These are phyloP conservation scores for Solanum etuberosum DNA, from an alignment of 257 asterid species.

Conservation along the genomic window DNA sequence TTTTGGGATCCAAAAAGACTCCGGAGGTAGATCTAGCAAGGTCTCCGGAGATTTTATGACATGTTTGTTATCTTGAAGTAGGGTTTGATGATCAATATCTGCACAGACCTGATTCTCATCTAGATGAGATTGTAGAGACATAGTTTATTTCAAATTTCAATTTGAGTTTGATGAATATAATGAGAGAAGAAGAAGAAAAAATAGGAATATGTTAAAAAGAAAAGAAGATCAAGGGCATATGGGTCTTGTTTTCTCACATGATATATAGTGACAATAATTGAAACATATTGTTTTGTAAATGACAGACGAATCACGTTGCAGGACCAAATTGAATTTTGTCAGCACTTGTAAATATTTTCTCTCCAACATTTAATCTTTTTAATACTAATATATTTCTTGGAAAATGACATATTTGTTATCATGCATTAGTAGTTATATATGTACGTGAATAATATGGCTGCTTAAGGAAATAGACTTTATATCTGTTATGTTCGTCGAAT, in stretches of 20 bases:
- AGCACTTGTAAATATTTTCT: neutral
- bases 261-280: slow-evolving; percentile 17
- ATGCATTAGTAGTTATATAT: neutral
- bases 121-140: neutral
- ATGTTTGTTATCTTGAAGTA: neutral
- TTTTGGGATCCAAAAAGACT: slow-evolving; percentile 40
- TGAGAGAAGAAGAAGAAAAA: neutral
- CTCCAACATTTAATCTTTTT: neutral
- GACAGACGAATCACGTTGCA: slow-evolving; percentile 7
- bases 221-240: neutral
- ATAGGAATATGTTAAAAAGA: neutral
- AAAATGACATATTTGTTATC: neutral
- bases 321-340: neutral
- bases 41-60: slow-evolving; percentile 8
- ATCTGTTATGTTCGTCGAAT: neutral
- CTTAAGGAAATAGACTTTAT: neutral
- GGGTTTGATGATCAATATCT: neutral
- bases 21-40: slow-evolving; percentile 45
- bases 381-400: too few species aligned
- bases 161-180: neutral
- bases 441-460: neutral
- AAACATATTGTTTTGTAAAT: neutral
- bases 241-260: slow-evolving; percentile 11
- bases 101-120: neutral
- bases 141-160: neutral